These are phyloP conservation scores for Oryza rufipogon DNA, from an alignment of 176 grass and related monocot genomes.

Conservation along the genomic window DNA sequence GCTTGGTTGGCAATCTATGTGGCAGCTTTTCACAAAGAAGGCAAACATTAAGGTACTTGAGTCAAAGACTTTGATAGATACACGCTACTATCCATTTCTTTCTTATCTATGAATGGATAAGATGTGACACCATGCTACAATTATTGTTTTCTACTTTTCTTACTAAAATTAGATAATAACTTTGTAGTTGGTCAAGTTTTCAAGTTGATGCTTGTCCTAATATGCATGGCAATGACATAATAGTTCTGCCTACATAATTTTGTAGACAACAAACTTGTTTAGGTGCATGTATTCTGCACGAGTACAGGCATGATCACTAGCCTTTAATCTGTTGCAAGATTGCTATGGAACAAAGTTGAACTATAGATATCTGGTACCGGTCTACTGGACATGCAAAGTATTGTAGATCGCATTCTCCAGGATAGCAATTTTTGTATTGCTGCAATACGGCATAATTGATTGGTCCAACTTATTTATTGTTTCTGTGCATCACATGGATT, in stretches of 20 bases:
- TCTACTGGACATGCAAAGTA: not conserved
- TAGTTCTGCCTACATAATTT: constrained; percentile 33
- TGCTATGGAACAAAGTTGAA: constrained; percentile 6
- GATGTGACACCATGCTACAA: constrained; percentile 18
- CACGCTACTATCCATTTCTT: not conserved
- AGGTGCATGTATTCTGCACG: constrained; percentile 8
- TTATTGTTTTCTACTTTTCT: constrained; percentile 1
- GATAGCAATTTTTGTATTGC: not conserved
- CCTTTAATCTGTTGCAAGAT: constrained; percentile 1
- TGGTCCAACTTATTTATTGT: constrained; percentile 1
- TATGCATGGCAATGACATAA: constrained; percentile 12
- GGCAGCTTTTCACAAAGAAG: constrained; percentile 83
- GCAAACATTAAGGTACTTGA: constrained; percentile 77
- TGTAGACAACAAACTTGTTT: not conserved
- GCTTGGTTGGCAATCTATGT: constrained; percentile 81
- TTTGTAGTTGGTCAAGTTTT: constrained; percentile 5
- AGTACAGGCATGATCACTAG: not conserved
- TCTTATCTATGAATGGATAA: constrained; percentile 25
- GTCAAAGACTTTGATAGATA: constrained; percentile 25
- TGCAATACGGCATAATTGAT: constrained; percentile 8
- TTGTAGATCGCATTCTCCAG: constrained; percentile 16
- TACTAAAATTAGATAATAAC: not conserved
- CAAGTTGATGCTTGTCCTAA: constrained; percentile 17
- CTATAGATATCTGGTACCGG: not conserved
- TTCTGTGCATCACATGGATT: not conserved